phyloP scores from a whole-genome alignment of 176 grass and related monocot genomes.

The Carex pumila region DNA sequence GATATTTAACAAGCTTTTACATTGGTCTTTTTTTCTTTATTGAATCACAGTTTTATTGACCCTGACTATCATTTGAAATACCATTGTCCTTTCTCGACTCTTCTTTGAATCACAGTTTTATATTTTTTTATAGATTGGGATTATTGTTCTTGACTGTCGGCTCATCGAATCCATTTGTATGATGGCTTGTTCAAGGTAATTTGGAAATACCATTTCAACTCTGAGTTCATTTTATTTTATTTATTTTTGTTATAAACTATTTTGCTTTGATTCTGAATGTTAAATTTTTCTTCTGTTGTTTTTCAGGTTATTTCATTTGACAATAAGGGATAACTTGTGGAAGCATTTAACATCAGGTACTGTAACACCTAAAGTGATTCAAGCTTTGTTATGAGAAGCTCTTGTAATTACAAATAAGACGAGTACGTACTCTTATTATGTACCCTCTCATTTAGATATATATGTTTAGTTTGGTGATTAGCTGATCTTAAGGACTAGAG shows the following conservation, averaged over 20 bases:
- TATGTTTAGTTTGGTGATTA: not conserved
- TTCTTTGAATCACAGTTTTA: not conserved
- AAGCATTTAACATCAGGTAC: constrained; percentile 99
- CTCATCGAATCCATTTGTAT: constrained; percentile 87
- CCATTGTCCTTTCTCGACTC: not conserved
- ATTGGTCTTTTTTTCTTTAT: no score
- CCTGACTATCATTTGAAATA: not conserved
- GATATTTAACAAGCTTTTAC: no score
- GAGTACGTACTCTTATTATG: constrained; percentile 31
- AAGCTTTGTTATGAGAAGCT: not conserved
- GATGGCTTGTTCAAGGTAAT: constrained; percentile 96
- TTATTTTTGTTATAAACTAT: not conserved
- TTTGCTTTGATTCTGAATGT: not conserved
- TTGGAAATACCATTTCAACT: not conserved
- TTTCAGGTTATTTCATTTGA: constrained; percentile 96
- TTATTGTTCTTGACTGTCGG: constrained; percentile 87
- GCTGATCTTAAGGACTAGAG: not conserved
- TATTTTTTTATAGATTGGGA: constrained; percentile 64
- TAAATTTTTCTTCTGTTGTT: not conserved
- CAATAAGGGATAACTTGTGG: constrained; percentile 94
- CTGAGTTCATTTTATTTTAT: not conserved
- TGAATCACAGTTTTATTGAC: no score
- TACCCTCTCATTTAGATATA: not conserved
- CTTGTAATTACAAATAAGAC: constrained; percentile 37
- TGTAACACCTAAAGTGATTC: not conserved